Percentiles rank a stretch among this genome's conserved stretches.
Conservation (phyloP, 2,329 filamentous ascomycete species). For the Colletotrichum cordylinicola region DNA sequence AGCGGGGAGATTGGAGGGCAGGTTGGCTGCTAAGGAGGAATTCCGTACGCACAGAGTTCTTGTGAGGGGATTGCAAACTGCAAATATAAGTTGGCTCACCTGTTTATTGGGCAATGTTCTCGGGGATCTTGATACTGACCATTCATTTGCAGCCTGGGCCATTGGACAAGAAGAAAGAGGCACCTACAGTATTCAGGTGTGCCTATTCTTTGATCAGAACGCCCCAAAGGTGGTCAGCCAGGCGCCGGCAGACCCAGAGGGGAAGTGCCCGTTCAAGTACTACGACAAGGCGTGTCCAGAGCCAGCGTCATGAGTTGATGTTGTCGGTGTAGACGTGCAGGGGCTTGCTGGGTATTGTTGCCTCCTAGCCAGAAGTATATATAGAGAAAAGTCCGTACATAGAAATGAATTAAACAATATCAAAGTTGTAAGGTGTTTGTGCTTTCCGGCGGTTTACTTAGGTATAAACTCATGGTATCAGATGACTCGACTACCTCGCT, state of each 20-base stretch:
- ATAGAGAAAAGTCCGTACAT: accelerated
- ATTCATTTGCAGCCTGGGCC: neutral
- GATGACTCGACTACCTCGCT: too few relatives aligned
- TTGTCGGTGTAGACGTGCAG: neutral
- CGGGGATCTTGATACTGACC: neutral
- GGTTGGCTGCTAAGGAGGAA: neutral
- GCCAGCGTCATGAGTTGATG: neutral
- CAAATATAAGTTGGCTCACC: neutral
- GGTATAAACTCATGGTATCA: too few relatives aligned
- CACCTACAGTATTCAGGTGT: neutral
- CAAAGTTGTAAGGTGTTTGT: neutral
- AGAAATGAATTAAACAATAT: neutral
- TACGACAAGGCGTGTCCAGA: neutral
- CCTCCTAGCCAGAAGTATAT: too few relatives aligned
- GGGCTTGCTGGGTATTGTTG: too few relatives aligned
- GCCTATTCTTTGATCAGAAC: neutral
- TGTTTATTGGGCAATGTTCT: neutral
- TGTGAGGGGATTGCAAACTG: neutral
- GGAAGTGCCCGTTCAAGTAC: neutral
- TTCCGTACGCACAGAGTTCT: neutral
- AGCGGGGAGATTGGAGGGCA: neutral
- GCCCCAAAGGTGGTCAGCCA: neutral
- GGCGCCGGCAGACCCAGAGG: neutral
- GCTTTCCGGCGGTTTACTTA: too few relatives aligned
- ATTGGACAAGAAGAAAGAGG: neutral